A percentile compares a stretch with the other conserved stretches of the same genome.
phyloP scores from a whole-genome alignment of 345 rosid genomes.

The Linum trigynum region DNA sequence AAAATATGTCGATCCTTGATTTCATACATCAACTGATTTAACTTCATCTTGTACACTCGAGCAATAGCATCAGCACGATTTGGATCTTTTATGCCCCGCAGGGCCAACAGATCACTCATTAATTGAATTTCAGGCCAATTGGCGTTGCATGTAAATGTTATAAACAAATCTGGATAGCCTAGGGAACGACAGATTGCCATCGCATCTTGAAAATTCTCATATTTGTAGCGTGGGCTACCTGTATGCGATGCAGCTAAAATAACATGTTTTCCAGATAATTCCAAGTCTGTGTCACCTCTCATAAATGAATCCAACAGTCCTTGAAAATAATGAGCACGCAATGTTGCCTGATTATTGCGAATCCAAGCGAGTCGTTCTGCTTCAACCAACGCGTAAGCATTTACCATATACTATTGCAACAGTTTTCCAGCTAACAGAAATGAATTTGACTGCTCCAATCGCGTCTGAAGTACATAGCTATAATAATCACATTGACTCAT shows the following conservation, averaged over 20 bases:
- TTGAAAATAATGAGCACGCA: not conserved
- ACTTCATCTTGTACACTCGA: no score
- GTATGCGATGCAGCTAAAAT: not conserved
- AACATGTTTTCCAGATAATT: not conserved
- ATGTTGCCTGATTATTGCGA: no score
- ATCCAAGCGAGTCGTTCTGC: not conserved
- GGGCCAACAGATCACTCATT: not conserved
- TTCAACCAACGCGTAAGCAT: constrained; percentile 10
- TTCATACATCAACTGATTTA: no score
- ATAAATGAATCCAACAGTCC: no score
- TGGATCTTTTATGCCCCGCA: not conserved
- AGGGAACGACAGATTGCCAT: constrained; percentile 8
- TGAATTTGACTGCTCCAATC: not conserved
- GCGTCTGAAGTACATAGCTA: not conserved
- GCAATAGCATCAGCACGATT: not conserved
- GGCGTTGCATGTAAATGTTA: constrained; percentile 6
- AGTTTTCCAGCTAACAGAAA: not conserved
- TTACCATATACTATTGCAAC: no score
- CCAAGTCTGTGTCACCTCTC: not conserved
- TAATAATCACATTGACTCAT: constrained; percentile 3
- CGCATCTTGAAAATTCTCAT: not conserved
- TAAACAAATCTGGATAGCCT: no score
- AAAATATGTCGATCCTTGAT: no score
- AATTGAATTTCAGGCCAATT: constrained; percentile 8
- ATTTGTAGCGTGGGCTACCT: not conserved